Conservation (phyloP, 352 stramenopile genomes). For the Globisporangium uncinulatum region DNA sequence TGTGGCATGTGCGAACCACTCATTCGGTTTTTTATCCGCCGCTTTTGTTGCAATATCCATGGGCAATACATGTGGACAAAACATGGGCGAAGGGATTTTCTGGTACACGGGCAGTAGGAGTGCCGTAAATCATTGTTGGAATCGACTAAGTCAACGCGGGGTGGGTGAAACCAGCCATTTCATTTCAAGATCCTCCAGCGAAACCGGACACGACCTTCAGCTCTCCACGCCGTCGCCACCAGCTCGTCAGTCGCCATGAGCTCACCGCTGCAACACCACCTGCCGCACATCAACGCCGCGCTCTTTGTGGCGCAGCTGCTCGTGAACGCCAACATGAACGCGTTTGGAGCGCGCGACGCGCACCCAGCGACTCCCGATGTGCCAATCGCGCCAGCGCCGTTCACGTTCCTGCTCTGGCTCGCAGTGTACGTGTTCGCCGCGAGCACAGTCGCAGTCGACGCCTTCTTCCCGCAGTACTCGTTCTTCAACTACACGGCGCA, state of each 20-base stretch:
- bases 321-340: slow-evolving; percentile 14
- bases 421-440: slow-evolving; percentile 42
- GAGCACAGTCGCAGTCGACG: slow-evolving; percentile 41
- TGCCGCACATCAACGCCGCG: slow-evolving; percentile 13
- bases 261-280: slow-evolving; percentile 15
- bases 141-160: too few relatives aligned
- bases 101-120: too few relatives aligned
- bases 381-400: slow-evolving; percentile 36
- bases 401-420: slow-evolving; percentile 49
- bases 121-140: too few relatives aligned
- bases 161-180: too few relatives aligned
- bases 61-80: too few relatives aligned
- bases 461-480: slow-evolving; percentile 47
- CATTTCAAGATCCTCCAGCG: too few relatives aligned
- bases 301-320: slow-evolving; percentile 11
- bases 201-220: too few relatives aligned
- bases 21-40: too few relatives aligned
- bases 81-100: too few relatives aligned
- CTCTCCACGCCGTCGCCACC: background rate
- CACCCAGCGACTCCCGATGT: slow-evolving; percentile 15
- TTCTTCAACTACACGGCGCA: slow-evolving; percentile 48
- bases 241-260: slow-evolving; percentile 1
- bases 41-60: too few relatives aligned
- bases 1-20: too few relatives aligned
- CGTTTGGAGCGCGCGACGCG: slow-evolving; percentile 1